Evolutionary conservation across 495 filamentous ascomycete genomes (phyloP).

Genomic region (Neurospora sp.): DNA sequence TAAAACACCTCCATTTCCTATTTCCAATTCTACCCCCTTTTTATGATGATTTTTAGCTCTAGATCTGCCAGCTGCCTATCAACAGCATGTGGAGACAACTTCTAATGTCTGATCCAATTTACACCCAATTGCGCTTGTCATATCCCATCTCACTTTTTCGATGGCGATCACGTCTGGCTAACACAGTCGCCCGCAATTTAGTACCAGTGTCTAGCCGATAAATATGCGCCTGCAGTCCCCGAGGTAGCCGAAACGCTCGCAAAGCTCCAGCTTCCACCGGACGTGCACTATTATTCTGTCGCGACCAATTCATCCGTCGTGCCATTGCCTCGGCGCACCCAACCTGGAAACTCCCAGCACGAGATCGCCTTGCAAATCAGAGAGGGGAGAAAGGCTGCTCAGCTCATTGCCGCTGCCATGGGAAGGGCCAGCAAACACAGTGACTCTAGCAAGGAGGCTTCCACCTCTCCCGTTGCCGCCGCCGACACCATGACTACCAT

Average conservation of each 20-base stretch:
- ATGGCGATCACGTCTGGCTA: conserved; percentile 6
- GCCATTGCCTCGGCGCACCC: conserved; percentile 36
- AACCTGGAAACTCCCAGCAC: conserved; percentile 34
- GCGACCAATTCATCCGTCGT: conserved; percentile 36
- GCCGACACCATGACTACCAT: conserved; percentile 34
- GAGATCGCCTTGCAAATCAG: conserved; percentile 45
- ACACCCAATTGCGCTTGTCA: conserved; percentile 1
- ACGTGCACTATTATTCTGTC: conserved; percentile 30
- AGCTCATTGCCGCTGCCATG: conserved; percentile 35
- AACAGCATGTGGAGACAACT: conserved; percentile 43
- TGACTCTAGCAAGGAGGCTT: conserved; percentile 29
- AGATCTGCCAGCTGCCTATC: conserved; percentile 53
- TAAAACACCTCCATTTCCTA: conserved; percentile 6
- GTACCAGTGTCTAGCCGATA: conserved; percentile 48
- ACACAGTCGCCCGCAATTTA: conserved; percentile 12
- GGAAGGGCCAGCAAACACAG: conserved; percentile 27
- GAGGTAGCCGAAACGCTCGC: conserved; percentile 44
- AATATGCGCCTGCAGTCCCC: conserved; percentile 43
- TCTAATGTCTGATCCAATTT: conserved; percentile 20
- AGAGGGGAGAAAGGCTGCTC: conserved; percentile 40
- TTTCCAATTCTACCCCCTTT: conserved; percentile 6
- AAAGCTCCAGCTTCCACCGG: conserved; percentile 46
- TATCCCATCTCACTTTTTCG: conserved; percentile 6
- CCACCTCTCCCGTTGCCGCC: conserved; percentile 26
- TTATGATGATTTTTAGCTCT: conserved; percentile 61